Base-by-base conservation (phyloP, 2,329 filamentous ascomycete species). In the Trichoderma harzianum region DNA sequence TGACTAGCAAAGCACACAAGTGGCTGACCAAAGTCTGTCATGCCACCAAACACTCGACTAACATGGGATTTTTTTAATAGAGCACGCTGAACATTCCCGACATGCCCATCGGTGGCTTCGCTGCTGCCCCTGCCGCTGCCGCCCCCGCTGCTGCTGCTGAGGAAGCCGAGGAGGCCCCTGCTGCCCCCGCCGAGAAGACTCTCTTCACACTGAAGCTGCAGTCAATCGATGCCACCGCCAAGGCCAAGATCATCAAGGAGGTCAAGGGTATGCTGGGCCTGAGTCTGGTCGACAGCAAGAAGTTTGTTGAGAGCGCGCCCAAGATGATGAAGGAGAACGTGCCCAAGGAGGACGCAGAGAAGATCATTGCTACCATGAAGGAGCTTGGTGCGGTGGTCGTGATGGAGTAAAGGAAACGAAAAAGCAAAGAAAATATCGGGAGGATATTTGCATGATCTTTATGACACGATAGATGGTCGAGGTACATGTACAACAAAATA, bases 201-300 rank as follows among this genome's bases (percentile, higher is more conserved):
- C 89, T 99, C 74, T 99, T 99, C 89, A 97, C 92, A 82, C 84
- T 99, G 76, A 98, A 98, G 87, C 91, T 99, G 74, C 88, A 93
- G 83, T 92, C 92, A 43, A 97, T 98, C 82, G 97, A 99, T 68
- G 88, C 94, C 32, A 88, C 85, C 65, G 86, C 95, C 75, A 99
- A 99, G 88, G 94, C 97, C 79, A 99, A 99, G 92, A 87, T 99
- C 79, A 99, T 99, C 89, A 99, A 99, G 90, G 96, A 99, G 87
- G 89, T 99, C 86, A 99, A 99, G 91, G 91, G 90, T 79, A 88
- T 99, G 90, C 87, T 99, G 73, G 96, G 96, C 57, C 85, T 99
- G 80, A 97, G 93, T 82, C 88, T 99, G 86, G 97, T 99, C 77
- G 96, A 99, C 84, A 97, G 93, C 86, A 99, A 99, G 92, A 99